Conservation (phyloP, 2,329 filamentous ascomycete species). For the Biscogniauxia marginata region DNA sequence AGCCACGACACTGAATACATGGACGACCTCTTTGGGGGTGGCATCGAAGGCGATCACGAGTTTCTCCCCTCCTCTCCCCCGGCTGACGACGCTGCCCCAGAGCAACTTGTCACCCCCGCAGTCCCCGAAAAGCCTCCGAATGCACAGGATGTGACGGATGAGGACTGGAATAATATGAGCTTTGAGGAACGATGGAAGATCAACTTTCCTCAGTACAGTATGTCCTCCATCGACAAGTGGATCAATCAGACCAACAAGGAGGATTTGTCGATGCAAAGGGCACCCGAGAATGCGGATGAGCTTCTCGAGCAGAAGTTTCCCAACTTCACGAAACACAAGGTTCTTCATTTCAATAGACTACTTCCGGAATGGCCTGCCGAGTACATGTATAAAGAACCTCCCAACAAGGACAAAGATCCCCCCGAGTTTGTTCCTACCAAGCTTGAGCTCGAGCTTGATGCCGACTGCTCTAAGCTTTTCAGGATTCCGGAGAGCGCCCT, state of each 20-base stretch:
- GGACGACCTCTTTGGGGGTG: conserved; percentile 70
- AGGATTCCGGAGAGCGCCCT: conserved; percentile 65
- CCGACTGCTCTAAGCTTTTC: conserved; percentile 85
- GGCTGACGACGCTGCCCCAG: conserved; percentile 31
- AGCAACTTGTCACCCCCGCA: neutral
- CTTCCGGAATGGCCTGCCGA: conserved; percentile 77
- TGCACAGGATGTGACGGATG: conserved; percentile 31
- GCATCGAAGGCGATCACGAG: conserved; percentile 41
- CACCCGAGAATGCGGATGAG: conserved; percentile 71
- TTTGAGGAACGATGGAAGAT: conserved; percentile 38
- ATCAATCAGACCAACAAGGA: conserved; percentile 47
- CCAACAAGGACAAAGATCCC: conserved; percentile 73
- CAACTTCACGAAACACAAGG: conserved; percentile 70
- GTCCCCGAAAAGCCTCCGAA: conserved; percentile 5
- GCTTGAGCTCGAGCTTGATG: conserved; percentile 79
- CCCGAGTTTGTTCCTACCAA: conserved; percentile 73
- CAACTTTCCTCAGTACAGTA: conserved; percentile 45
- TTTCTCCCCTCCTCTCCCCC: conserved; percentile 45
- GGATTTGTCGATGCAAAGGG: conserved; percentile 63
- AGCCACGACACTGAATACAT: conserved; percentile 54
- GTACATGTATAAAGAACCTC: conserved; percentile 75
- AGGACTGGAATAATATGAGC: conserved; percentile 35
- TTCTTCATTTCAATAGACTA: conserved; percentile 77
- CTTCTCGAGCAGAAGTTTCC: conserved; percentile 79
- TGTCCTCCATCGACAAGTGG: conserved; percentile 38